Evolutionary conservation across 345 rosid species (phyloP).

Genomic region (Toxicodendron radicans): DNA sequence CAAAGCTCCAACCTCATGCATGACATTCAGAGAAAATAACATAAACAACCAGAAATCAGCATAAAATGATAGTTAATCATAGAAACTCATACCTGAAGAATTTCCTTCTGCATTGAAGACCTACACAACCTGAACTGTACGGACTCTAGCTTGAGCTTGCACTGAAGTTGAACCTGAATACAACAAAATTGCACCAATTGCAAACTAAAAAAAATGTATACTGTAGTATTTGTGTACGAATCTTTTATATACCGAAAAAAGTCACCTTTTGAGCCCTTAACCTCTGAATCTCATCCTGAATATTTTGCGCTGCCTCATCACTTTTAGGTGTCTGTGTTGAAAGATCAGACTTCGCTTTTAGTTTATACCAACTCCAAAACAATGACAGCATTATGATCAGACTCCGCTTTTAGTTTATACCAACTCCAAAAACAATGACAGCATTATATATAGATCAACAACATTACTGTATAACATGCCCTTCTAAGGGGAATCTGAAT

Average conservation of each 20-base stretch:
- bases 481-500: slow-evolving; percentile 10
- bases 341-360: slow-evolving; percentile 48
- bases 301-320: slow-evolving; percentile 45
- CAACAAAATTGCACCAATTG: slow-evolving; percentile 8
- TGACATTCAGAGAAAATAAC: too few species aligned
- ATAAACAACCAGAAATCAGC: background rate
- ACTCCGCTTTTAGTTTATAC: slow-evolving; percentile 55
- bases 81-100: slow-evolving; percentile 63
- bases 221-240: background rate
- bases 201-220: slow-evolving; percentile 1
- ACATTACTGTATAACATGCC: background rate
- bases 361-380: slow-evolving; percentile 68
- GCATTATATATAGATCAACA: slow-evolving; percentile 6
- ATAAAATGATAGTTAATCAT: background rate
- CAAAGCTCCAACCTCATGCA: too few species aligned
- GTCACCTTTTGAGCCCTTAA: slow-evolving; percentile 81
- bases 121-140: slow-evolving; percentile 71
- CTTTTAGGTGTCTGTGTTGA: slow-evolving; percentile 57
- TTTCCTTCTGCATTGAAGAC: slow-evolving; percentile 74
- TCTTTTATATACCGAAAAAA: slow-evolving; percentile 13
- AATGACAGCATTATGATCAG: slow-evolving; percentile 33
- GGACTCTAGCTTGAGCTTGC: slow-evolving; percentile 83
- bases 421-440: slow-evolving; percentile 51
- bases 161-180: slow-evolving; percentile 83
- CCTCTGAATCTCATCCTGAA: slow-evolving; percentile 64